Conservation (phyloP, 495 filamentous ascomycete genomes). For the Penicillium pulvis region DNA sequence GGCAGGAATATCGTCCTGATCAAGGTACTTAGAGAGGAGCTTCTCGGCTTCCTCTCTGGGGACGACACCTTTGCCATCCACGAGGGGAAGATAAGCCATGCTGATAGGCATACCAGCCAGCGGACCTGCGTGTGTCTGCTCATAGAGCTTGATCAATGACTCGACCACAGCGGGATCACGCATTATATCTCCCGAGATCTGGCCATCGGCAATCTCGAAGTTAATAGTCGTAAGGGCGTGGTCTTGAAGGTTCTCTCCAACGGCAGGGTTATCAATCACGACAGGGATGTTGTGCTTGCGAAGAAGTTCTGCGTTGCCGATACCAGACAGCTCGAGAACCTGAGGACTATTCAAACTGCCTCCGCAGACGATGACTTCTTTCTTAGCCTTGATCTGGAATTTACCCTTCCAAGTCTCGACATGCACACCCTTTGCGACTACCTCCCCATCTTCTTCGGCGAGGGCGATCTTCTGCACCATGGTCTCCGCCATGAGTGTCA, state of each 20-base stretch:
- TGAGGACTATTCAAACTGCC: slow-evolving; percentile 57
- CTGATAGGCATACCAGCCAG: slow-evolving; percentile 42
- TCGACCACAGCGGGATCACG: slow-evolving; percentile 42
- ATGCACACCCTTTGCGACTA: slow-evolving; percentile 36
- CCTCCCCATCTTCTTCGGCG: slow-evolving; percentile 15
- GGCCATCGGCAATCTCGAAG: slow-evolving; percentile 44
- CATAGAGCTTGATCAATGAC: slow-evolving; percentile 38
- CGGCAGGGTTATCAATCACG: slow-evolving; percentile 37
- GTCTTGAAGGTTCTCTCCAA: slow-evolving; percentile 51
- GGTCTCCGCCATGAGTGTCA: slow-evolving; percentile 48
- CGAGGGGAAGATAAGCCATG: slow-evolving; percentile 44
- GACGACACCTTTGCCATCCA: slow-evolving; percentile 37
- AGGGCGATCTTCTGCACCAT: slow-evolving; percentile 47
- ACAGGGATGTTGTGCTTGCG: slow-evolving; percentile 33
- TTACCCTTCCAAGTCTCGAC: slow-evolving; percentile 30
- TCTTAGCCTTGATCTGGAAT: slow-evolving; percentile 46
- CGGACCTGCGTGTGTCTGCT: slow-evolving; percentile 33
- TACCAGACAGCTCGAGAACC: slow-evolving; percentile 61
- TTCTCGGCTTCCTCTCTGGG: slow-evolving; percentile 24
- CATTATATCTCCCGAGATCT: slow-evolving; percentile 43
- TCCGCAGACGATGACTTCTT: slow-evolving; percentile 56
- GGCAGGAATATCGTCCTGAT: slow-evolving; percentile 14
- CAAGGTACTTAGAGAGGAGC: slow-evolving; percentile 30
- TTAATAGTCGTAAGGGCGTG: slow-evolving; percentile 32
- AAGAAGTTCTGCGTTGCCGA: slow-evolving; percentile 43